Conservation (phyloP, 768 basidiomycete genomes). For the Dioszegia crocea region DNA sequence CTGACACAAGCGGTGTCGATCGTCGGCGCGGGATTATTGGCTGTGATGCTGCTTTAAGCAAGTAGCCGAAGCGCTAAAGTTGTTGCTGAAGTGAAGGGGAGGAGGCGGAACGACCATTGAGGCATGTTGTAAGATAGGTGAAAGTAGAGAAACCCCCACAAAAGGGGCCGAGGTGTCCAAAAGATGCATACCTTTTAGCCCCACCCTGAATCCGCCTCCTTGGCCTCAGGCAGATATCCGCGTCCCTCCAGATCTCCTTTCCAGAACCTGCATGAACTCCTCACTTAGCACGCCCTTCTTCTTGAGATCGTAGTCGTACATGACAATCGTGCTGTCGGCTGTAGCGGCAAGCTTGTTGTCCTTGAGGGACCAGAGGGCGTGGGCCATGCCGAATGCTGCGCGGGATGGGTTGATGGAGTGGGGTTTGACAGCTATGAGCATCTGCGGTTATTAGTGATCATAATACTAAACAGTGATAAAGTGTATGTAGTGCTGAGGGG, state of each 20-base stretch:
- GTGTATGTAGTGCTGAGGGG: neutral
- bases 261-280: conserved; percentile 19
- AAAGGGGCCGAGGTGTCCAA: too few species aligned
- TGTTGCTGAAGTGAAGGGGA: too few species aligned
- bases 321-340: conserved; percentile 37
- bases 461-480: neutral
- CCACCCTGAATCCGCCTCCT: too few species aligned
- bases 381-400: conserved; percentile 23
- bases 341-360: conserved; percentile 29
- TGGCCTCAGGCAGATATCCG: neutral
- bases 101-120: too few species aligned
- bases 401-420: conserved; percentile 25
- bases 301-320: conserved; percentile 39
- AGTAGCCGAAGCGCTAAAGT: too few species aligned
- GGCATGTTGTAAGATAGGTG: too few species aligned
- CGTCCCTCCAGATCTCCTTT: neutral
- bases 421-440: conserved; percentile 31
- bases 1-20: too few species aligned
- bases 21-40: too few species aligned
- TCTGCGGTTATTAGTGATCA: conserved; percentile 7
- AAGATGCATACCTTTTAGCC: too few species aligned
- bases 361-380: conserved; percentile 31
- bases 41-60: too few species aligned
- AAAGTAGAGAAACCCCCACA: too few species aligned
- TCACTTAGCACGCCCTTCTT: conserved; percentile 29